These are phyloP conservation scores for Tolypocladium sp. DNA, from an alignment of 2,329 filamentous ascomycete species.

Conservation along the genomic window DNA sequence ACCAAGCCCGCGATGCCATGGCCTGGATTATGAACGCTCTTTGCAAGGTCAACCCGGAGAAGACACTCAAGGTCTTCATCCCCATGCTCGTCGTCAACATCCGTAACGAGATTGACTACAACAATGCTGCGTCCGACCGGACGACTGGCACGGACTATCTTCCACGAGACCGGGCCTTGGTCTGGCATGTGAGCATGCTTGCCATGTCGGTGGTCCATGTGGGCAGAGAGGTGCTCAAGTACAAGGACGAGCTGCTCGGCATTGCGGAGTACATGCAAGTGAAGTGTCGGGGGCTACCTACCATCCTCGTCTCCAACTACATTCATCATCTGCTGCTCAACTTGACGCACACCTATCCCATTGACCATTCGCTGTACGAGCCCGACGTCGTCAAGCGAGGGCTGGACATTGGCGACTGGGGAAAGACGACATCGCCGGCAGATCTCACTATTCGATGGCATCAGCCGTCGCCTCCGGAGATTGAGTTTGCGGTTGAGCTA, in stretches of 20 bases:
- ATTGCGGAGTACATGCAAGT: slow-evolving; percentile 96
- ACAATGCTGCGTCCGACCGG: slow-evolving; percentile 87
- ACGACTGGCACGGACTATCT: slow-evolving; percentile 91
- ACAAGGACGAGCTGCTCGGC: slow-evolving; percentile 80
- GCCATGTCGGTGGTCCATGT: slow-evolving; percentile 98
- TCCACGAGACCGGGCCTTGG: slow-evolving; percentile 81
- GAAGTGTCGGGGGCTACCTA: slow-evolving; percentile 85
- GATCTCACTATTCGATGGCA: slow-evolving; percentile 88
- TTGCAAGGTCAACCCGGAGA: slow-evolving; percentile 91
- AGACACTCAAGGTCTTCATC: slow-evolving; percentile 82
- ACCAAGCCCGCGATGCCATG: slow-evolving; percentile 95
- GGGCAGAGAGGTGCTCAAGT: slow-evolving; percentile 78
- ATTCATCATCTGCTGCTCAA: slow-evolving; percentile 95
- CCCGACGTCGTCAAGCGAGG: slow-evolving; percentile 62
- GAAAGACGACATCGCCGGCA: slow-evolving; percentile 61
- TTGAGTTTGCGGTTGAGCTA: slow-evolving; percentile 80
- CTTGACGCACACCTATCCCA: slow-evolving; percentile 85
- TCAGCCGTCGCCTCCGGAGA: slow-evolving; percentile 67
- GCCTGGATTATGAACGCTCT: slow-evolving; percentile 96
- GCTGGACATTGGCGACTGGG: slow-evolving; percentile 75
- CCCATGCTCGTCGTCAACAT: slow-evolving; percentile 88
- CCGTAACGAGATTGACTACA: slow-evolving; percentile 92
- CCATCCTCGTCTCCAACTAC: slow-evolving; percentile 94
- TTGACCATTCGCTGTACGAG: slow-evolving; percentile 83
- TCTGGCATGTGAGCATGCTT: slow-evolving; percentile 95